Evolutionary conservation across 1,284 basidiomycete genomes (phyloP), one percentile per base, ranked within the genome.

Genomic region (Kwoniella shivajii): DNA sequence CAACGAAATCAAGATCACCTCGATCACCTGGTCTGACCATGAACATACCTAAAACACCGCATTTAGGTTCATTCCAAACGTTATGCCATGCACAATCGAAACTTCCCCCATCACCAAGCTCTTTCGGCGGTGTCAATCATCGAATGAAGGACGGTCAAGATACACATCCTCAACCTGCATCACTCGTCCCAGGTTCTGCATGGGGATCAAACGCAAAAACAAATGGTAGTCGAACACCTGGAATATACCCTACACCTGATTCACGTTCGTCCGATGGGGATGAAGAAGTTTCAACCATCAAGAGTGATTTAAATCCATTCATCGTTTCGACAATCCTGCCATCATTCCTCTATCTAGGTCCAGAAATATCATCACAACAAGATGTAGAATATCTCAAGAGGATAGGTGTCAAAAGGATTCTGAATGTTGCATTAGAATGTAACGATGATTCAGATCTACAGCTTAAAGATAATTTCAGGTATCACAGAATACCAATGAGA

Each of bases 361-460:
- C 94, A 0, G 92, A 97, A 73, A 82, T 90, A n/a, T 86, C 86
- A 0, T 79, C 81, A 4, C 79, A 81, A 47, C 85, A 85, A 57
- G 89, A 97, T 69, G 87, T 92, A 10, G 80, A 84, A 16, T 84
- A 87, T 75, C 80, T 98, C 37, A 79, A 84, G 57, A 74, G 79
- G 0, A 78, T 90, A n/a, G 93, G 93, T 0, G 86, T 98, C 51
- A 88, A 85, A 71, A 82, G 91, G 43, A 91, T 98, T 57, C 78
- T 98, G 57, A 98, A 98, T 69, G 86, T 96, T 36, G 94, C 94
- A 5, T 82, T 84, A 27, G 95, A 98, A 75, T 94, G 92, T 73
- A 86, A 92, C 20, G 85, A 92, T 65, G 86, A 92, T 71, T 85
- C 87, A 54, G 89, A 86, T 0, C 77, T 93, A 57, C 78, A 80